Conservation (phyloP, 2,329 filamentous ascomycete genomes). For the Cordyceps farinosa region DNA sequence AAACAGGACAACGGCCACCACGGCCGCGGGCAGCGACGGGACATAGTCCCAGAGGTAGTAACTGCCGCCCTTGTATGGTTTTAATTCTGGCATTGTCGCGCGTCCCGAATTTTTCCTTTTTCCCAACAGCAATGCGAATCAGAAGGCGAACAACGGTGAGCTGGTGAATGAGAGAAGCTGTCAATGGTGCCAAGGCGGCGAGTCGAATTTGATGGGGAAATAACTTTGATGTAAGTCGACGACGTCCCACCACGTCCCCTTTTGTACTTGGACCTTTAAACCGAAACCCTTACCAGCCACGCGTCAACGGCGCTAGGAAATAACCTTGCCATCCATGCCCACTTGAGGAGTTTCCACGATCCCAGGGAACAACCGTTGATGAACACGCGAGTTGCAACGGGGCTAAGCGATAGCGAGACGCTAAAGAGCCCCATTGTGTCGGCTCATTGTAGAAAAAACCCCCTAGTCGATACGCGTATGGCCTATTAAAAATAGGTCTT, state of each 20-base stretch:
- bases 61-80: conserved; percentile 25
- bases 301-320: neutral
- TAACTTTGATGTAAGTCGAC: neutral
- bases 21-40: conserved; percentile 44
- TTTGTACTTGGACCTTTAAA: neutral
- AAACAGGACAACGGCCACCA: conserved; percentile 46
- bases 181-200: neutral
- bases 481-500: neutral
- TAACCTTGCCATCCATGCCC: neutral
- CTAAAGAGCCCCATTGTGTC: neutral
- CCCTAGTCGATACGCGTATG: neutral
- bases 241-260: neutral
- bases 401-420: neutral
- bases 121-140: neutral
- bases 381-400: conserved; percentile 5
- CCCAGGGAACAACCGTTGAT: neutral
- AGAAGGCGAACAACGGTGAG: neutral
- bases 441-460: neutral
- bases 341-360: neutral
- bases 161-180: neutral
- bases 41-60: conserved; percentile 35
- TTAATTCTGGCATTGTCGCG: conserved; percentile 28
- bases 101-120: too few relatives aligned
- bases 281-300: neutral
- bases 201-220: neutral